Percentiles rank a stretch among this genome's conserved stretches.
Evolutionary conservation across 257 asterid genomes (phyloP).

Genomic region (Solanum verrucosum): DNA sequence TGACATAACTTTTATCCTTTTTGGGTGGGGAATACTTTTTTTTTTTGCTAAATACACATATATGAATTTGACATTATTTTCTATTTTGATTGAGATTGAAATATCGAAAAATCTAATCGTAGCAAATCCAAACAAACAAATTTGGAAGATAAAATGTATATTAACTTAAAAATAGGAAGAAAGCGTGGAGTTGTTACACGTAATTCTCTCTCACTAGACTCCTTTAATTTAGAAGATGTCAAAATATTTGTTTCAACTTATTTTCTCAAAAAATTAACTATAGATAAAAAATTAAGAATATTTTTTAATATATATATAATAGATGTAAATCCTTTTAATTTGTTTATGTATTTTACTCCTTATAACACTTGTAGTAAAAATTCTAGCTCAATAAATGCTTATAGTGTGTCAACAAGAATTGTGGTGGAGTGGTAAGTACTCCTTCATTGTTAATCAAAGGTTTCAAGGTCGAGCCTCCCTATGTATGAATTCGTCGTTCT

Average conservation of each 20-base stretch:
- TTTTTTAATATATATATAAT: too few relatives aligned
- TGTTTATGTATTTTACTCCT: background rate
- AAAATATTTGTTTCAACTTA: too few relatives aligned
- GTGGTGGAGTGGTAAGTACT: too few relatives aligned
- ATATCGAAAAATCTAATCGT: background rate
- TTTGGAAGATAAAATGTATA: background rate
- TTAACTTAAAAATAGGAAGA: background rate
- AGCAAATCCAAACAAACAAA: background rate
- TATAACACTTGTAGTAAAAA: background rate
- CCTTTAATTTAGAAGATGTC: background rate
- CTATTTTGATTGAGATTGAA: background rate
- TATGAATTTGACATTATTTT: background rate
- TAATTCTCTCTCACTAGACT: background rate
- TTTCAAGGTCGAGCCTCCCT: too few relatives aligned
- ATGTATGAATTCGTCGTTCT: background rate
- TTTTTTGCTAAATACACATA: background rate
- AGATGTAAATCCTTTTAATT: background rate
- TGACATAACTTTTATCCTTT: background rate
- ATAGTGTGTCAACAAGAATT: background rate
- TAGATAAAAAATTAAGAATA: too few relatives aligned
- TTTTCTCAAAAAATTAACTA: too few relatives aligned
- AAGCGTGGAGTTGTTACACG: background rate
- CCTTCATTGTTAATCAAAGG: background rate
- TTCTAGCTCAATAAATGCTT: background rate
- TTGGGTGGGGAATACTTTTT: background rate